Evolutionary conservation across 805 yeast species (phyloP).

Genomic region (Maudiozyma pseudohumilis): DNA sequence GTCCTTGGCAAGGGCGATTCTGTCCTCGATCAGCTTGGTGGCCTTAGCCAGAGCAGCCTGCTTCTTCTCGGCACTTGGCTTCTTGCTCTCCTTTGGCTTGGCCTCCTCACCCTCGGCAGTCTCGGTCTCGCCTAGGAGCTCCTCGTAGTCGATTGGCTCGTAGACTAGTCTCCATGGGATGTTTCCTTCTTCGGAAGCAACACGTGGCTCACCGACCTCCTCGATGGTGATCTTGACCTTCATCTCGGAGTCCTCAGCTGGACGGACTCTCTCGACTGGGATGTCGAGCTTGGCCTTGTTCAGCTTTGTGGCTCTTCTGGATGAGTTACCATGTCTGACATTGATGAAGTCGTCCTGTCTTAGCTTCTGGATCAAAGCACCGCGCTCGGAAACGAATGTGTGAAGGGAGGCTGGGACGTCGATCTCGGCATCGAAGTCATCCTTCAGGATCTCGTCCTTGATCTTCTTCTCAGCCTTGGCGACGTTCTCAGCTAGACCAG

Average conservation of each 20-base stretch:
- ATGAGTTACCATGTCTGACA: constrained; percentile 46
- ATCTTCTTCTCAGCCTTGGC: constrained; percentile 56
- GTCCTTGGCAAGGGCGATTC: constrained; percentile 37
- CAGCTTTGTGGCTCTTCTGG: constrained; percentile 42
- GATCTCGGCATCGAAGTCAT: constrained; percentile 42
- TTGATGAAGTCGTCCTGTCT: constrained; percentile 44
- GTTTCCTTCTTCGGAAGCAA: constrained; percentile 19
- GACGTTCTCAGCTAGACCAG: constrained; percentile 59
- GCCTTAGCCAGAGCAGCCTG: constrained; percentile 35
- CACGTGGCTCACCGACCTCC: constrained; percentile 24
- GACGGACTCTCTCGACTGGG: constrained; percentile 40
- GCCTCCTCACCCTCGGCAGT: constrained; percentile 41
- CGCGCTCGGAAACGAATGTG: constrained; percentile 55
- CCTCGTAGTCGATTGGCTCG: constrained; percentile 27
- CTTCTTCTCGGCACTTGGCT: constrained; percentile 32
- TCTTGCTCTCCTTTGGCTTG: constrained; percentile 31
- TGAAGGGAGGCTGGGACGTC: constrained; percentile 50
- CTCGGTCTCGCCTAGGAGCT: constrained; percentile 23
- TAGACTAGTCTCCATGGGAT: constrained; percentile 61
- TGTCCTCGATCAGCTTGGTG: constrained; percentile 34
- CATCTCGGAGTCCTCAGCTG: constrained; percentile 25
- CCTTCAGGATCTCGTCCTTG: constrained; percentile 44
- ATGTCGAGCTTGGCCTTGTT: constrained; percentile 34
- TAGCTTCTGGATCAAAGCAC: constrained; percentile 48
- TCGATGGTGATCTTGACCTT: constrained; percentile 40